These are phyloP conservation scores for Fusarium irregulare DNA, from an alignment of 2,329 filamentous ascomycete species.

Conservation along the genomic window DNA sequence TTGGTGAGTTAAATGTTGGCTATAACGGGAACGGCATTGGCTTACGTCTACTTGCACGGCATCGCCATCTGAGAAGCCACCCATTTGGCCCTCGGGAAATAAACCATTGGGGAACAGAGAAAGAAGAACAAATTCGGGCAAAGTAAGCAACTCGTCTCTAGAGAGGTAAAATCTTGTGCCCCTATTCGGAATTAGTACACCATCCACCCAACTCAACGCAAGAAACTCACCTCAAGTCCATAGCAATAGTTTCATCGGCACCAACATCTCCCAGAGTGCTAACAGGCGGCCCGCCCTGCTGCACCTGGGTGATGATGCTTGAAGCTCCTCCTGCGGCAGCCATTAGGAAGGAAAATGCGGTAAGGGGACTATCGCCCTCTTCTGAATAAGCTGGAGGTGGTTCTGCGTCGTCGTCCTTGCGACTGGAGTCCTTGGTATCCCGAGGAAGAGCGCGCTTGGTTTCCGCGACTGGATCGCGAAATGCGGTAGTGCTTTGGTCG, in stretches of 20 bases:
- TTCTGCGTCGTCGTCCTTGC: constrained; percentile 86
- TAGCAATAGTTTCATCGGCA: constrained; percentile 92
- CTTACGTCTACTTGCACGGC: constrained; percentile 97
- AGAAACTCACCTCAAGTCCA: constrained; percentile 84
- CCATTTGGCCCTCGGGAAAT: constrained; percentile 95
- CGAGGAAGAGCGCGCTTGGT: constrained; percentile 86
- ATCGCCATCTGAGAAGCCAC: constrained; percentile 90
- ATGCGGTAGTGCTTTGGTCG: constrained; percentile 53
- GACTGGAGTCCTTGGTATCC: constrained; percentile 81
- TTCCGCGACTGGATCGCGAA: constrained; percentile 70
- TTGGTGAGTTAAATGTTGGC: constrained; percentile 14
- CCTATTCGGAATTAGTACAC: constrained; percentile 61
- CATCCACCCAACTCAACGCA: background rate
- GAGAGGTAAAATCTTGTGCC: constrained; percentile 94
- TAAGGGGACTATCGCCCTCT: constrained; percentile 91
- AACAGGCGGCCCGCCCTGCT: constrained; percentile 89
- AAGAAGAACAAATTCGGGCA: constrained; percentile 95
- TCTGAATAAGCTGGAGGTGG: constrained; percentile 96
- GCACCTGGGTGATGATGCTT: constrained; percentile 99
- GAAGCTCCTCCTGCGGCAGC: constrained; percentile 94
- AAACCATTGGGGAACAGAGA: constrained; percentile 99
- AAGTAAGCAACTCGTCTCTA: constrained; percentile 90
- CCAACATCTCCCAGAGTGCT: constrained; percentile 89
- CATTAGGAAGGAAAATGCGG: constrained; percentile 97
- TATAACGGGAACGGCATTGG: constrained; percentile 41